These are phyloP conservation scores for Trapa bicornis DNA, from an alignment of 345 rosid species.

Conservation along the genomic window DNA sequence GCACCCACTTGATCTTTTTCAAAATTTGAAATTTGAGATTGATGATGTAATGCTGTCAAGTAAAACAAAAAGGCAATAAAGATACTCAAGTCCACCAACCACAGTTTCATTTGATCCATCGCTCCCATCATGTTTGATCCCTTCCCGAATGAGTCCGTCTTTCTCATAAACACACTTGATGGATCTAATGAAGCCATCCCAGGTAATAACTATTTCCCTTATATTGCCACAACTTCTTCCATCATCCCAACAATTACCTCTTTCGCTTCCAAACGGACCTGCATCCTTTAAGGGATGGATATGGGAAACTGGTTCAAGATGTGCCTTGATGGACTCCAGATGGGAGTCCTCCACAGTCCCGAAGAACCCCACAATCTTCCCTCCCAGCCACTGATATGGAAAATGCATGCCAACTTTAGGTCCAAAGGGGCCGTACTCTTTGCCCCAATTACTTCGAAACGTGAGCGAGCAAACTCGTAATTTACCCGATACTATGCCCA, in stretches of 20 bases:
- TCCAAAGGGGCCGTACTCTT: conserved; percentile 8
- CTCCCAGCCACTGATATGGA: neutral
- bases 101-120: neutral
- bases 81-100: neutral
- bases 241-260: conserved; percentile 8
- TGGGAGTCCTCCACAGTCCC: neutral
- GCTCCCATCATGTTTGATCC: neutral
- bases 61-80: neutral
- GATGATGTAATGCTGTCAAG: no score
- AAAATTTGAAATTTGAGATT: no score
- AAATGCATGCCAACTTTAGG: neutral
- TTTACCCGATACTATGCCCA: neutral
- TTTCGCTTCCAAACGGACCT: conserved; percentile 9
- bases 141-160: neutral
- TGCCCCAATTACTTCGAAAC: conserved; percentile 2
- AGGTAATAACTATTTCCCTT: conserved; percentile 1
- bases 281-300: conserved; percentile 1
- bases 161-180: neutral
- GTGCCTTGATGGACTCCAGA: conserved; percentile 4
- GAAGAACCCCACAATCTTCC: conserved; percentile 3
- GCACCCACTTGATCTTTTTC: no score
- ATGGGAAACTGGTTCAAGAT: conserved; percentile 1
- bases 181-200: neutral
- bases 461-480: conserved; percentile 3
- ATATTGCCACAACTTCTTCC: neutral